Conservation (phyloP, 139 green algal species). For the Chlamydomonas sp. region DNA sequence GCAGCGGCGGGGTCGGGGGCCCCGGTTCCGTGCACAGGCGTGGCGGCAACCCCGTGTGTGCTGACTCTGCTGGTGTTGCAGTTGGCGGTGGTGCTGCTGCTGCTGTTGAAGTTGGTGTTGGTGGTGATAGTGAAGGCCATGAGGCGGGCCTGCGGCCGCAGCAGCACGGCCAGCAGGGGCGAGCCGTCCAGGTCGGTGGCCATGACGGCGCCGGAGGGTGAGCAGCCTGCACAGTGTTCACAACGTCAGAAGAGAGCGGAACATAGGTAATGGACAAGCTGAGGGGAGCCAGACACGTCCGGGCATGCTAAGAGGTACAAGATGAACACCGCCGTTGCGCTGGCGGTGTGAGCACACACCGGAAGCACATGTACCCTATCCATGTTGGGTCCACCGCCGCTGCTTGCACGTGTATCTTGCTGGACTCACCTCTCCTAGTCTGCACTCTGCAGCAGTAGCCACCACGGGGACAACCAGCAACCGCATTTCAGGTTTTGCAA, state of each 20-base stretch:
- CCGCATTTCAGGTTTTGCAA: neutral
- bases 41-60: neutral
- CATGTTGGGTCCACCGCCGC: too few species aligned
- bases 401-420: too few species aligned
- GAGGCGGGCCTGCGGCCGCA: neutral
- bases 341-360: too few species aligned
- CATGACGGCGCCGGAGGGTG: constrained; percentile 5
- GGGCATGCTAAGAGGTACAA: too few species aligned
- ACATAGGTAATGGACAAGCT: too few species aligned
- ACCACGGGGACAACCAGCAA: too few species aligned
- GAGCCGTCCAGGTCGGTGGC: constrained; percentile 5
- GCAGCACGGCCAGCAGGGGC: constrained; percentile 34
- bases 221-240: neutral
- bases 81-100: neutral
- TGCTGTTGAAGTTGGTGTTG: neutral
- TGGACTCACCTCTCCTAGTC: too few species aligned
- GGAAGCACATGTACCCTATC: too few species aligned
- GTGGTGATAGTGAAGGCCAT: constrained; percentile 3
- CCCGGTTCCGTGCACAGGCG: too few species aligned
- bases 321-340: too few species aligned
- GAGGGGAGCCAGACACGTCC: too few species aligned
- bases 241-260: neutral
- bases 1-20: neutral
- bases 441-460: too few species aligned
- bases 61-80: neutral